Conservation (phyloP, 2,329 filamentous ascomycete species). For the Didymella keratinophila region DNA sequence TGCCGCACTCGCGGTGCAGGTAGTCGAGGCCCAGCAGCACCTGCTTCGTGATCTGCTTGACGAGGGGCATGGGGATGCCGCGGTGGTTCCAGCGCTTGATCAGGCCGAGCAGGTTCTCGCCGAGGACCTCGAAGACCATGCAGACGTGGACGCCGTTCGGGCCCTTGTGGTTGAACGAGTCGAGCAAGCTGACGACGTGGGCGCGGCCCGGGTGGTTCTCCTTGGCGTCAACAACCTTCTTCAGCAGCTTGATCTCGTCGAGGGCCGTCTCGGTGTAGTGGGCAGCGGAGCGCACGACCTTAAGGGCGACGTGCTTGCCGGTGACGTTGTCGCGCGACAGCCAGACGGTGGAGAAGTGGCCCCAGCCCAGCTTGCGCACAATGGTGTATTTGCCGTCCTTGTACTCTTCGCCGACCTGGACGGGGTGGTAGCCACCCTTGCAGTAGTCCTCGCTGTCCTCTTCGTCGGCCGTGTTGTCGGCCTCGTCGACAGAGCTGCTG, state of each 20-base stretch:
- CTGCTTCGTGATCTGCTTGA: conserved; percentile 99
- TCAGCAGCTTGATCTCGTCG: conserved; percentile 98
- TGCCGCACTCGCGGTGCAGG: conserved; percentile 95
- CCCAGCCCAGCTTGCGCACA: conserved; percentile 96
- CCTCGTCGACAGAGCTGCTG: conserved; percentile 79
- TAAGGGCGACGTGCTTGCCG: conserved; percentile 94
- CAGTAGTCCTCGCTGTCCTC: conserved; percentile 99
- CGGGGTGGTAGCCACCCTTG: conserved; percentile 98
- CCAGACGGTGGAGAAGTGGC: conserved; percentile 98
- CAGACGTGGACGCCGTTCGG: conserved; percentile 96
- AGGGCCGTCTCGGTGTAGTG: conserved; percentile 99
- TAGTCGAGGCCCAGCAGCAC: conserved; percentile 95
- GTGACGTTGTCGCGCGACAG: conserved; percentile 82
- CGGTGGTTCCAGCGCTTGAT: conserved; percentile 99
- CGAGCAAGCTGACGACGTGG: conserved; percentile 93
- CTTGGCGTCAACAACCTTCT: conserved; percentile 95
- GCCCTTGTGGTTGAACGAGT: conserved; percentile 97
- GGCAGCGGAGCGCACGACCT: conserved; percentile 95
- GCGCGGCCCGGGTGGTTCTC: conserved; percentile 91
- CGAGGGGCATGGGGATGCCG: conserved; percentile 93
- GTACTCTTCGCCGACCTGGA: conserved; percentile 93
- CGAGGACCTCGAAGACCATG: conserved; percentile 98
- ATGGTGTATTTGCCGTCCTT: conserved; percentile 97
- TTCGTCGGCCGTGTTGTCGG: conserved; percentile 94
- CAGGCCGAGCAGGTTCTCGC: conserved; percentile 90